A percentile compares a stretch with the other conserved stretches of the same genome.
Conservation (phyloP, 306 rosid species). For the Cicer yamashitae region DNA sequence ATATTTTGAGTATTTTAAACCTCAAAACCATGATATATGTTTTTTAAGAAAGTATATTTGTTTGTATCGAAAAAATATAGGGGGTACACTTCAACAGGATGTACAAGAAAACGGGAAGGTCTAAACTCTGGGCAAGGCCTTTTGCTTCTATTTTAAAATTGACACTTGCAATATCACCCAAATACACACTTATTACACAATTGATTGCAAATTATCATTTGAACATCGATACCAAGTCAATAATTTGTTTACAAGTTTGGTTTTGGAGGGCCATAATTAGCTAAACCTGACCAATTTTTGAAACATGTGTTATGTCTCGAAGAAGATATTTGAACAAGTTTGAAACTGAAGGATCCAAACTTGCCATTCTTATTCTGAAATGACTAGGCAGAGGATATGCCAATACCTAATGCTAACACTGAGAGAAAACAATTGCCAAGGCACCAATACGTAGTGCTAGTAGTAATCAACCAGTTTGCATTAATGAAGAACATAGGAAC, state of each 20-base stretch:
- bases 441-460: conserved; percentile 13
- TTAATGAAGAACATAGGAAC: conserved; percentile 22
- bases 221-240: background rate
- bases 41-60: too few relatives aligned
- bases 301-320: background rate
- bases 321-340: conserved; percentile 6
- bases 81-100: too few relatives aligned
- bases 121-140: too few relatives aligned
- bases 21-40: too few relatives aligned
- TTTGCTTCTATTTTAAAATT: too few relatives aligned
- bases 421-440: background rate
- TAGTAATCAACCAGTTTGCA: conserved; percentile 4
- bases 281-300: background rate
- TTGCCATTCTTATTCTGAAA: background rate
- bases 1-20: too few relatives aligned
- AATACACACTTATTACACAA: background rate
- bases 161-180: background rate
- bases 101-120: too few relatives aligned
- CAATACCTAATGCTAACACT: background rate
- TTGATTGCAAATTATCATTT: background rate
- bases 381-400: background rate
- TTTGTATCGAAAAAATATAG: too few relatives aligned
- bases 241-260: conserved; percentile 5
- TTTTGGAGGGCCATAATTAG: background rate
- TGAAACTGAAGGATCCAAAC: background rate